Evolutionary conservation across 1,284 basidiomycete genomes (phyloP), one percentile per base, ranked within the genome.

Genomic region (Ustilago esculenta): DNA sequence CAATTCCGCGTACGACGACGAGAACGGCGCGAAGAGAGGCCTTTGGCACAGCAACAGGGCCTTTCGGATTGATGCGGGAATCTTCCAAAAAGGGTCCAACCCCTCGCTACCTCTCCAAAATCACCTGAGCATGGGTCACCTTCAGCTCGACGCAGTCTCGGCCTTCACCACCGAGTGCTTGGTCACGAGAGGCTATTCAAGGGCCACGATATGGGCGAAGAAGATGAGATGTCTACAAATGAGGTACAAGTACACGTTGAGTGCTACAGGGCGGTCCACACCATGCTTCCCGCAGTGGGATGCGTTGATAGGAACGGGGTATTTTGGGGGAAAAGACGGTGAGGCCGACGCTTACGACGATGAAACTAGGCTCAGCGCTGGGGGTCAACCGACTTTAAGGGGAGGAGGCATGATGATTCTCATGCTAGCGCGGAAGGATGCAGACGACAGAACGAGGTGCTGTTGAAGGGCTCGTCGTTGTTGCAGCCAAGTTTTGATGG

Each of bases 171-270:
- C n/a, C n/a, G n/a, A n/a, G n/a, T n/a, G n/a, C n/a, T n/a, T n/a
- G n/a, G n/a, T n/a, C n/a, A n/a, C n/a, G n/a, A n/a, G n/a, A n/a
- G n/a, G n/a, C n/a, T n/a, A n/a, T n/a, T n/a, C n/a, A n/a, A n/a
- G n/a, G n/a, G n/a, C n/a, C n/a, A n/a, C n/a, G n/a, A n/a, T 29
- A 7, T 29, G 27, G 27, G 27, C 12, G 6, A 12, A n/a, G 34
- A 36, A 18, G 34, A 27, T 11, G n/a, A 24, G 9, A 18, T 5
- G 21, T 42, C 32, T 24, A 32, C 36, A 34, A 20, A 1, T 27
- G 46, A 56, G 54, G 44, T 64, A 64, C 54, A 57, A 61, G 50
- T 57, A 64, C 61, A 64, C 49, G 61, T 64, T 64, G 61, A 64
- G 61, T 64, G 54, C 45, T 57, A 64, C 53, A 47, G 48, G 48